Base-by-base conservation (phyloP, 352 stramenopile species). In the Thalassiosira mediterranea region DNA sequence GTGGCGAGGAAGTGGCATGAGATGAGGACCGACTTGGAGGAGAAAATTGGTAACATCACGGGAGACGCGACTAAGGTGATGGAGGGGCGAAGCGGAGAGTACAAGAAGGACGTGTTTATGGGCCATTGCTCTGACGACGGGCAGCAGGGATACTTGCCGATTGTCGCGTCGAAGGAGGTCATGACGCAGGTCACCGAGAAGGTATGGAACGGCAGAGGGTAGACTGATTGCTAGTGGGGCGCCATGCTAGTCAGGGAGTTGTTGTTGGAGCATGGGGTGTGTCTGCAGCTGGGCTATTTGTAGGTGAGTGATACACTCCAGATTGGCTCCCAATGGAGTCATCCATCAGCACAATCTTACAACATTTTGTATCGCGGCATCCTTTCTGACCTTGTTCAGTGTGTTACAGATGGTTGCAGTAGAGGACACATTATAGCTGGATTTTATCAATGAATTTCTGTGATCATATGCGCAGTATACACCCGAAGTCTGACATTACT, bases 1-100 rank as follows among this genome's bases (percentile, higher is more conserved):
- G 56, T 90, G 13, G 68, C 75, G 46, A 58, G 40, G 15, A 76
- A 74, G 51, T 90, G 79, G 72, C 84, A 88, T 42, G 70, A 81
- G 23, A 76, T 86, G 57, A 47, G 84, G 48, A 44, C 38, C 10
- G 80, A 88, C 37, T 82, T 88, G 49, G 84, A 90, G 67, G 8
- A 72, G 2, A 47, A 59, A 17, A 48, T 90, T 19, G 34, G 58
- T 17, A 23, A 65, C 10, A 31, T 57, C 19, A 70, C 46, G 10
- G 73, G 62, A 48, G 48, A 79, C 38, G 29, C 63, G n/a, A 38
- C 37, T 5, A 46, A 31, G 48, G 19, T 83, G 1, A n/a, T 38
- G 31, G 61, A 67, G 53, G 58, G 51, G 13, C 57, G 46, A 26
- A 59, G 65, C 23, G 83, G 83, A 5, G 61, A 0, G 7, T 88